Conservation (phyloP, 345 rosid genomes). For the Eucalyptus pauciflora region DNA sequence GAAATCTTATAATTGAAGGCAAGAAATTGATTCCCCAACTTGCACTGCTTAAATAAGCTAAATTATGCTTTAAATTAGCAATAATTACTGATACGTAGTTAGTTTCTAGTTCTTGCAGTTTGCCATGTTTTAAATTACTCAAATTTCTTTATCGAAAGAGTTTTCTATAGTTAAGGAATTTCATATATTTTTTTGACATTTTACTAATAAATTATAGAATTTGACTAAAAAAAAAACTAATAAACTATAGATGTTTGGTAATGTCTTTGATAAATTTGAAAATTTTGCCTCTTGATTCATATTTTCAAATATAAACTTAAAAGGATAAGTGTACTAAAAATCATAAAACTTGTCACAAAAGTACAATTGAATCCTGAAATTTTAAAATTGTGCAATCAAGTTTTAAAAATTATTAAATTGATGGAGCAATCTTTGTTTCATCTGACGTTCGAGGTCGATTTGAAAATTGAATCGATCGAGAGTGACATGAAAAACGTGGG, state of each 20-base stretch:
- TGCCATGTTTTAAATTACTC: not conserved
- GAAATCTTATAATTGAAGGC: not conserved
- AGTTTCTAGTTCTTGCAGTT: not conserved
- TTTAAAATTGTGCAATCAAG: no score
- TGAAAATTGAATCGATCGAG: not conserved
- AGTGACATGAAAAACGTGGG: not conserved
- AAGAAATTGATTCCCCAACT: not conserved
- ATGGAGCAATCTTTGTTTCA: not conserved
- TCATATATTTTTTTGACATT: not conserved
- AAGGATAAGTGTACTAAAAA: rapidly evolving
- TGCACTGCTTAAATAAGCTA: not conserved
- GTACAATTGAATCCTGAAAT: no score
- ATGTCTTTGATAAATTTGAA: not conserved
- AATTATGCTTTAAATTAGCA: not conserved
- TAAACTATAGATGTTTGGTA: not conserved
- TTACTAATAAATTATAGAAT: no score
- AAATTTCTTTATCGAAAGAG: not conserved
- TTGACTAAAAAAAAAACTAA: not conserved
- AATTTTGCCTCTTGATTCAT: no score
- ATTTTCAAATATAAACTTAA: not conserved
- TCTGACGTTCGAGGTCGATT: not conserved
- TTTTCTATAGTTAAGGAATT: not conserved
- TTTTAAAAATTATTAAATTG: not conserved
- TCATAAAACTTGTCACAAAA: rapidly evolving
- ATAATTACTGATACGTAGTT: not conserved